These are phyloP conservation scores for Grammothele lineata DNA, from an alignment of 768 basidiomycete genomes.

Conservation along the genomic window DNA sequence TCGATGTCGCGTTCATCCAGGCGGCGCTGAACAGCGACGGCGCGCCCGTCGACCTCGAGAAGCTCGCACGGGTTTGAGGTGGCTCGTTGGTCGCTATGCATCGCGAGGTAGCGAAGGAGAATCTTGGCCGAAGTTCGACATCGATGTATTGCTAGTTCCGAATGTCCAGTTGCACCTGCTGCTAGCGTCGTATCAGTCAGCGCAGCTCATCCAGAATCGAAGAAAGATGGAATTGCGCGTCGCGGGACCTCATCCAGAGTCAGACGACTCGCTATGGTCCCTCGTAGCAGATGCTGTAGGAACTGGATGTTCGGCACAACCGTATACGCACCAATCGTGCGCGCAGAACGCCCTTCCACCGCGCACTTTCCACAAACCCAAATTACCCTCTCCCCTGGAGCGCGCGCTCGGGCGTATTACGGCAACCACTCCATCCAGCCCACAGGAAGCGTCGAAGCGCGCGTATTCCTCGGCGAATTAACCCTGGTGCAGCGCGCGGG, in stretches of 20 bases:
- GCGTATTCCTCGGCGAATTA: slow-evolving; percentile 14
- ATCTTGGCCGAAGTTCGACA: neutral
- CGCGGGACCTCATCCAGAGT: too few relatives aligned
- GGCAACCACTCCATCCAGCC: slow-evolving; percentile 7
- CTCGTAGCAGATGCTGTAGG: too few relatives aligned
- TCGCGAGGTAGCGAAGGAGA: neutral
- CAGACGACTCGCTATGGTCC: too few relatives aligned
- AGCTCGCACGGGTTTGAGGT: slow-evolving; percentile 23
- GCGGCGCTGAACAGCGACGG: slow-evolving; percentile 70
- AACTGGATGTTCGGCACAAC: too few relatives aligned
- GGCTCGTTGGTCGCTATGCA: neutral
- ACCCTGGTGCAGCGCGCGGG: too few relatives aligned
- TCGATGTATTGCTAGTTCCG: neutral
- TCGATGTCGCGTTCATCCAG: slow-evolving; percentile 78
- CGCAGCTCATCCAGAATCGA: too few relatives aligned
- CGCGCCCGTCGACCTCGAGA: slow-evolving; percentile 49
- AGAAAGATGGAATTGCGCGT: too few relatives aligned
- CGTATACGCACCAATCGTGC: too few relatives aligned
- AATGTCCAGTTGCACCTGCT: neutral
- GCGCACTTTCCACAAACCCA: too few relatives aligned
- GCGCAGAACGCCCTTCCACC: too few relatives aligned
- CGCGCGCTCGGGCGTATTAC: slow-evolving; percentile 15
- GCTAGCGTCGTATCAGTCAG: too few relatives aligned
- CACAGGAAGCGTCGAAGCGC: neutral
- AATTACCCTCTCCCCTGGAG: too few relatives aligned